Evolutionary conservation across 73 alveolate species (phyloP).

Genomic region (Diophrys sp.): DNA sequence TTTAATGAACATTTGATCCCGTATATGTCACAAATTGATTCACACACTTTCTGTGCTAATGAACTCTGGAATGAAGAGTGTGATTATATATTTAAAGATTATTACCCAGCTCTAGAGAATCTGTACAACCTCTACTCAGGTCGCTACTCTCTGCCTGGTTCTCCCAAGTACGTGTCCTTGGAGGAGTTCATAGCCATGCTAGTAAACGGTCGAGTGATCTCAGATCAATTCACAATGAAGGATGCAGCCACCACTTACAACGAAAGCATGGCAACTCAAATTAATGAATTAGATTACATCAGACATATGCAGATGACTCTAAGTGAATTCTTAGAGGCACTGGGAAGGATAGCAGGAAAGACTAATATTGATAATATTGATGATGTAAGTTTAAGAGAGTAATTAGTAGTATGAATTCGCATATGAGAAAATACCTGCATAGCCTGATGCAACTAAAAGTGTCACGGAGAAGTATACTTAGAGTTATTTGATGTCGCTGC

Average conservation of each 20-base stretch:
- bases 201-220: constrained; percentile 26
- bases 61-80: constrained; percentile 62
- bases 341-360: constrained; percentile 57
- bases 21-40: too few species aligned
- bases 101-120: constrained; percentile 7
- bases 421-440: too few species aligned
- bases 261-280: constrained; percentile 53
- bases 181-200: constrained; percentile 48
- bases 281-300: constrained; percentile 44
- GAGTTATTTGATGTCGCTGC: too few species aligned
- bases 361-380: too few species aligned
- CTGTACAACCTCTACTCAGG: constrained; percentile 41
- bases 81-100: constrained; percentile 35
- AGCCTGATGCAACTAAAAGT: too few species aligned
- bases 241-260: constrained; percentile 41
- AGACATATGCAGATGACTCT: constrained; percentile 46
- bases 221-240: constrained; percentile 41
- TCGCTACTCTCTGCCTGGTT: constrained; percentile 48
- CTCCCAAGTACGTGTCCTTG: constrained; percentile 38
- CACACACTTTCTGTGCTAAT: too few species aligned
- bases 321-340: constrained; percentile 53
- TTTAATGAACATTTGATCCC: too few species aligned
- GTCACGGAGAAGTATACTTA: too few species aligned
- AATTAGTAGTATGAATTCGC: too few species aligned
- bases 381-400: too few species aligned